Evolutionary conservation across 805 yeast species (phyloP), one percentile per base, ranked within the genome.

Genomic region (Helenozyma baotianmanensis): DNA sequence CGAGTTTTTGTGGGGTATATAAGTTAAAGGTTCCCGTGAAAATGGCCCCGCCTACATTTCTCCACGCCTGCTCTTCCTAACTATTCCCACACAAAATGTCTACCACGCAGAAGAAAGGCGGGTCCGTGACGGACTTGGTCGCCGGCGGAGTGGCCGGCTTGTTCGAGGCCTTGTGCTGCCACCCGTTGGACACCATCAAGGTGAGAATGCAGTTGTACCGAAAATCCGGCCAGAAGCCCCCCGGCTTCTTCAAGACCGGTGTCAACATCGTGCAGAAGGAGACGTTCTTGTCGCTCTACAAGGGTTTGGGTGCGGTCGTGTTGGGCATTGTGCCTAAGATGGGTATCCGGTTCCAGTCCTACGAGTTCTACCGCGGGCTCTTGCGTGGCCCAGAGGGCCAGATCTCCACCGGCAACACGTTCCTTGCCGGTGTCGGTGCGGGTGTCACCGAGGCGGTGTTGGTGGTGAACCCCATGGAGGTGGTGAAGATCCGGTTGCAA

Each of bases 91-190:
- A n/a, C n/a, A n/a, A n/a, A 17, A 15, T 10, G 4, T 43, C 43
- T 48, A 38, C 47, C 7, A 26, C 43, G 13, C 61, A 59, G 39
- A 54, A 53, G 28, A 63, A 63, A 35, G 61, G 62, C 21, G 62
- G 56, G 36, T 55, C 68, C 24, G 74, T 78, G 9, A 72, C 80
- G 36, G 88, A 82, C 52, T 70, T 83, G 46, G 70, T 86, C 30
- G 92, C 97, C 21, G 98, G 98, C 50, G 98, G 98, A 51, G 79
- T 90, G 6, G 98, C 98, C 10, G 98, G 98, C 38, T 70, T 90
- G 40, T 86, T 89, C 56, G 98, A 90, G 70, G 98, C 97, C n/a
- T 71, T 92, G 43, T 80, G 90, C 59, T 90, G 98, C 60, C 98
- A 90, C 61, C 97, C 97, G n/a, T 74, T 90, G 50, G 98, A 90